Conservation (phyloP, 257 asterid species). For the Echites panduratus region DNA sequence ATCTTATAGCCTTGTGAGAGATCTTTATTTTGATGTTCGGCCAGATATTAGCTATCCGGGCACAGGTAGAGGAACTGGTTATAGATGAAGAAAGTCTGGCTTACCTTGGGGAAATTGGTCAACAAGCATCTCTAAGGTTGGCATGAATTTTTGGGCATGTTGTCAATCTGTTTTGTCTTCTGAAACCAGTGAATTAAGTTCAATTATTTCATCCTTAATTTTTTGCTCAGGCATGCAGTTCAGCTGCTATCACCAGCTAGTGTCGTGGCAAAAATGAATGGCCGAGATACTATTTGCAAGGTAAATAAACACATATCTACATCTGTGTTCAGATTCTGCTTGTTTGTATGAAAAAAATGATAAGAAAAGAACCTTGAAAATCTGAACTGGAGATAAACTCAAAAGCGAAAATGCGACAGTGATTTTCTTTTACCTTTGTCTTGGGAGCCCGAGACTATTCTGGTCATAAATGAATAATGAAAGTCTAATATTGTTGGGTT, state of each 20-base stretch:
- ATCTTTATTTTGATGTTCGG: slow-evolving; percentile 10
- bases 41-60: slow-evolving; percentile 90
- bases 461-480: background rate
- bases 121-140: slow-evolving; percentile 78
- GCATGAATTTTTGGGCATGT: background rate
- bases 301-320: slow-evolving; percentile 31
- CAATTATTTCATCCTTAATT: background rate
- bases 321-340: background rate
- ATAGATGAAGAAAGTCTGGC: slow-evolving; percentile 93
- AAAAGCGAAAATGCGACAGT: background rate
- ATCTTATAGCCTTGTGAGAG: background rate
- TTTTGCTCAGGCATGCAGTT: slow-evolving; percentile 61
- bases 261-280: slow-evolving; percentile 76
- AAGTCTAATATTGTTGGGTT: background rate
- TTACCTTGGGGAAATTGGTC: slow-evolving; percentile 80
- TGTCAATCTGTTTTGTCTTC: background rate
- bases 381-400: background rate
- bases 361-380: background rate
- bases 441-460: background rate
- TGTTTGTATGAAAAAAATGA: background rate
- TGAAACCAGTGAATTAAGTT: background rate
- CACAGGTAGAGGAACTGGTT: slow-evolving; percentile 84
- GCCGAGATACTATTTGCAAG: slow-evolving; percentile 91
- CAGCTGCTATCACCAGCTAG: slow-evolving; percentile 89
- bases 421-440: background rate